A percentile compares a stretch with the other conserved stretches of the same genome.
Evolutionary conservation across 2,329 filamentous ascomycete genomes (phyloP).

Genomic region (Colletotrichum sp.): DNA sequence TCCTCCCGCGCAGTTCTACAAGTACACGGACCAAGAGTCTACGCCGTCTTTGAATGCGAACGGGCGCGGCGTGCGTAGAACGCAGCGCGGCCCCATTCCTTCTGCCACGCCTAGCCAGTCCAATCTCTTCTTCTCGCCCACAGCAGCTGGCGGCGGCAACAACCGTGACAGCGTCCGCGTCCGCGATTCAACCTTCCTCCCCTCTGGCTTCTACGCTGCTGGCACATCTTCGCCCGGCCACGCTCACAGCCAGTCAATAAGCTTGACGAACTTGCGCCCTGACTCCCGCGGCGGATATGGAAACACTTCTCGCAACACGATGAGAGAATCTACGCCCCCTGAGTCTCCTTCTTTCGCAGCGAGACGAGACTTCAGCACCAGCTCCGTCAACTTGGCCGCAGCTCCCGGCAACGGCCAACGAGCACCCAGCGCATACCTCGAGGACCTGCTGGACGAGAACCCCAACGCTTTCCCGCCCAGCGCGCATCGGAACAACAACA

Average conservation of each 20-base stretch:
- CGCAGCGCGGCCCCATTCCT: constrained; percentile 55
- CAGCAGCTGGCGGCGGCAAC: constrained; percentile 69
- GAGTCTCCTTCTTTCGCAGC: constrained; percentile 64
- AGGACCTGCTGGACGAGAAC: constrained; percentile 86
- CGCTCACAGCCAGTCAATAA: constrained; percentile 59
- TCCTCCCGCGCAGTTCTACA: constrained; percentile 66
- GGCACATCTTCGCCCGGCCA: constrained; percentile 56
- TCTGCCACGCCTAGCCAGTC: constrained; percentile 66
- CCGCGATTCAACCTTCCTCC: constrained; percentile 81
- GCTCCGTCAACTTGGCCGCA: constrained; percentile 69
- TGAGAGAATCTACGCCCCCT: constrained; percentile 60
- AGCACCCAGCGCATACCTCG: constrained; percentile 87
- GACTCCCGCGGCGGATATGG: constrained; percentile 56
- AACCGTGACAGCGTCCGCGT: constrained; percentile 54
- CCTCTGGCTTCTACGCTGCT: constrained; percentile 88
- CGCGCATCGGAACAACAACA: constrained; percentile 3
- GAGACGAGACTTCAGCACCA: constrained; percentile 62
- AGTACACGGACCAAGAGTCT: constrained; percentile 65
- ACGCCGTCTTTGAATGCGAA: constrained; percentile 55
- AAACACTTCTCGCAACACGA: constrained; percentile 44
- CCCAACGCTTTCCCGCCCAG: constrained; percentile 54
- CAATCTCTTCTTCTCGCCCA: constrained; percentile 94
- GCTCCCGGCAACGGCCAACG: constrained; percentile 65
- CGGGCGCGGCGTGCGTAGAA: constrained; percentile 55
- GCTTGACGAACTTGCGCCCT: constrained; percentile 65